Base-by-base conservation (phyloP, 2,329 filamentous ascomycete genomes). In the Botrytis fragariae region DNA sequence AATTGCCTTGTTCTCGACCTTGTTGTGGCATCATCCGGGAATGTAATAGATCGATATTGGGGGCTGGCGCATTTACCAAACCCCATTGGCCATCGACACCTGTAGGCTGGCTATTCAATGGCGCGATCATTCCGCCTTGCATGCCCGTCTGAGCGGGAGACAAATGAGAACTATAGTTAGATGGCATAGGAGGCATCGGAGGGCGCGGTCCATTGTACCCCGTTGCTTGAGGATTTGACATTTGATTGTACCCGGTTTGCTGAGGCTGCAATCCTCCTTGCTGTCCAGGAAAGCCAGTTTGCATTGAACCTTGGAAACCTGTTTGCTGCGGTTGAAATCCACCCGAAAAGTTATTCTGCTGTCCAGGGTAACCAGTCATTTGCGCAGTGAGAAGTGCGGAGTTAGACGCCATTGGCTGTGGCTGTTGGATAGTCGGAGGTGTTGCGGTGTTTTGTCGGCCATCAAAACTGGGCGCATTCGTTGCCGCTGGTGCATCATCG, bases 11-110 rank as follows among this genome's bases (percentile, higher is more conserved):
- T 82, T 98, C 96, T 51, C 96, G 92, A 62, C 96, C 96, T 78
- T 93, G 90, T 81, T 99, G 95, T 35, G 96, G 96, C 95, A 99
- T 98, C 90, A 99, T 96, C 75, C 94, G 93, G 73, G 94, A 92
- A 79, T 97, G 94, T 69, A 99, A 84, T 35, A 93, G 93, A 81
- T 98, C 94, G 69, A 99, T 97, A 78, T 98, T 98, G 1, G 96
- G 96, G 7, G 95, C 89, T 2, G 96, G 96, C 2, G 94, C 93
- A 82, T 99, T 99, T 45, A 98, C 96, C 72, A 98, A 89, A n/a
- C 96, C 96, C 96, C 96, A 99, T 81, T 98, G 96, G 22, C 96
- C 96, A 9, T 96, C 95, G 51, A 90, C 86, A 18, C 96, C 96
- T 4, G 96, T 99, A 8, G 96, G 96, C 81, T 99, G 96, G n/a